Conservation (phyloP, 352 stramenopile species). For the Globisporangium cystogenes region DNA sequence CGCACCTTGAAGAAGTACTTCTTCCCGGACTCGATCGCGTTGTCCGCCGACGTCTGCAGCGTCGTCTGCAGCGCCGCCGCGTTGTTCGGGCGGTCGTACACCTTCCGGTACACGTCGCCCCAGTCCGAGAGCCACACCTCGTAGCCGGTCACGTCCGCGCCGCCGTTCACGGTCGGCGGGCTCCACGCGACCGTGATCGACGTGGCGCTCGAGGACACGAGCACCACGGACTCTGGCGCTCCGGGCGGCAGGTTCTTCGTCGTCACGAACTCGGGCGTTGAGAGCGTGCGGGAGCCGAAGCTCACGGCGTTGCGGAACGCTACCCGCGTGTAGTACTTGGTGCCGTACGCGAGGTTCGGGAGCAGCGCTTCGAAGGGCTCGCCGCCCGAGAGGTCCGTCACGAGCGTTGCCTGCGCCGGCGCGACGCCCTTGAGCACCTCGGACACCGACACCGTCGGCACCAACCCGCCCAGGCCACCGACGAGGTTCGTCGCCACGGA, state of each 20-base stretch:
- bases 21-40: conserved; percentile 86
- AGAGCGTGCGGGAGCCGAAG: conserved; percentile 68
- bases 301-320: conserved; percentile 88
- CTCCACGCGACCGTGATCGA: conserved; percentile 92
- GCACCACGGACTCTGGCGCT: conserved; percentile 69
- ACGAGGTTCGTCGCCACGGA: conserved; percentile 34
- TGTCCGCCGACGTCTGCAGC: conserved; percentile 72
- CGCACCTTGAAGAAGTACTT: conserved; percentile 94
- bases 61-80: conserved; percentile 57
- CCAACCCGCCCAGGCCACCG: conserved; percentile 27
- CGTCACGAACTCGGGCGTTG: conserved; percentile 66
- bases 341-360: conserved; percentile 72
- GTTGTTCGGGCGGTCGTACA: conserved; percentile 93
- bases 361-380: conserved; percentile 68
- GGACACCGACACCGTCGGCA: conserved; percentile 37
- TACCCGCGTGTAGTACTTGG: conserved; percentile 87
- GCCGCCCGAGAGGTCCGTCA: conserved; percentile 74
- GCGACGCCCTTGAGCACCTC: conserved; percentile 54
- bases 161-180: conserved; percentile 87
- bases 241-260: conserved; percentile 89
- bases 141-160: conserved; percentile 91
- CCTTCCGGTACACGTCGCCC: conserved; percentile 82
- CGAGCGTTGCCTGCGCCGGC: conserved; percentile 34
- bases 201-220: conserved; percentile 85
- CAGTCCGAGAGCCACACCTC: conserved; percentile 96